Base-by-base conservation (phyloP, 148 eudicot genomes). In the Polygonum aviculare region DNA sequence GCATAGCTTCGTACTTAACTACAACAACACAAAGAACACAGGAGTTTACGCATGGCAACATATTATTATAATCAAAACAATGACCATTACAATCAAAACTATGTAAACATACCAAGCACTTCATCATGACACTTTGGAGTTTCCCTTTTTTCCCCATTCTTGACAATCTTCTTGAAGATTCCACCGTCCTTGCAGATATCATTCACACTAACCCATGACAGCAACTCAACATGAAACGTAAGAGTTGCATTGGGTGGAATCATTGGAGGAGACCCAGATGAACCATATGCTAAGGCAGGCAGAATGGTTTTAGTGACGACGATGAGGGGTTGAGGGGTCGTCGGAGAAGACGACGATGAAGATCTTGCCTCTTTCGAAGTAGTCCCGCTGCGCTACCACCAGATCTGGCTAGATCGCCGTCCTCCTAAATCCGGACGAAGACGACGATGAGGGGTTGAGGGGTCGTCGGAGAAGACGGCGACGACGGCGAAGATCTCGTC, bases 101-200 rank as follows among this genome's bases (percentile, higher is more conserved):
- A 8, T 44, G 8, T n/a, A n/a, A 39, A 59, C 75, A 75, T 86
- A 96, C 99, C 99, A n/a, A 89, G 79, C 76, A 90, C 98, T 82
- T 96, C 98, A 88, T 96, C 99, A 16, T 79, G 83, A 54, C 93
- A 97, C 85, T 91, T 93, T 2, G 99, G 99, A 80, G 90, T 96
- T 78, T 93, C 97, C 98, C 98, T 87, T 39, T 83, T 81, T 63
- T 86, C 88, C 59, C 93, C 91, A 76, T 86, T 81, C 7, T 76
- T 40, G 4, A 87, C 62, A 5, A 90, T 82, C 75, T 90, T 86
- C 78, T 90, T 90, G 77, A 86, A 82, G 39, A 90, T 80, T 5
- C 93, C 91, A 76, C 93, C 93, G 75, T 90, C 93, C 73, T 90
- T 90, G 84, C 91, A 90, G 40, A 90, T 87, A 69, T 90, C 93